A percentile compares a stretch with the other conserved stretches of the same genome.
These are phyloP conservation scores for Candida maesae DNA, from an alignment of 805 yeast species.

Conservation along the genomic window DNA sequence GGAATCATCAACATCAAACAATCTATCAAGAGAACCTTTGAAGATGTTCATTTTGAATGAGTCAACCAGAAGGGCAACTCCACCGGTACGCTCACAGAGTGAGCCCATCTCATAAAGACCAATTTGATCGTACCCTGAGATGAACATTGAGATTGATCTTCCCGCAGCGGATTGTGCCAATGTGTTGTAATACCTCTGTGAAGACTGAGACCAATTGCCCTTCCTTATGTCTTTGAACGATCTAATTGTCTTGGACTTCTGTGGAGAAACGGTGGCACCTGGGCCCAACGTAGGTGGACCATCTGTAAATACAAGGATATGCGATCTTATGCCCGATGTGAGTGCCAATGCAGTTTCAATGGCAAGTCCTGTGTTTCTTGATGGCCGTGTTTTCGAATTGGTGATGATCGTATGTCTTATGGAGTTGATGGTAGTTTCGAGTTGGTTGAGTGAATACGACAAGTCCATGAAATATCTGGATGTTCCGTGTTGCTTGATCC, in stretches of 20 bases:
- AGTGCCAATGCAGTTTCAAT: conserved; percentile 71
- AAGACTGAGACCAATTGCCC: conserved; percentile 40
- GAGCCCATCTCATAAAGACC: conserved; percentile 91
- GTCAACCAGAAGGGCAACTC: conserved; percentile 78
- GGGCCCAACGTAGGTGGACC: conserved; percentile 95
- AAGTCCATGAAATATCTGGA: not conserved
- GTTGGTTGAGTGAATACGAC: not conserved
- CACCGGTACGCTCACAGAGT: conserved; percentile 79
- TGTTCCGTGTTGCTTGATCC: not conserved
- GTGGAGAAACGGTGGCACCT: conserved; percentile 85
- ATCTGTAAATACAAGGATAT: conserved; percentile 82
- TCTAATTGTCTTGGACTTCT: conserved; percentile 86
- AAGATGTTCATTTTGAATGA: conserved; percentile 92
- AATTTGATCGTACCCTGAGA: conserved; percentile 91
- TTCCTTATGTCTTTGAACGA: conserved; percentile 90
- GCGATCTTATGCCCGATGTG: conserved; percentile 72
- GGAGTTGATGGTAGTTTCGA: not conserved
- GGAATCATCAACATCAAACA: conserved; percentile 79
- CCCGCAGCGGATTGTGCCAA: conserved; percentile 53
- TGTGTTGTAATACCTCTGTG: conserved; percentile 63
- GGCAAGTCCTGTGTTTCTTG: conserved; percentile 89
- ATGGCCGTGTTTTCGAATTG: conserved; percentile 43
- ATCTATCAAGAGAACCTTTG: conserved; percentile 78
- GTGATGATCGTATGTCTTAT: conserved; percentile 46
- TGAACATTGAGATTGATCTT: conserved; percentile 37